These are phyloP conservation scores for Leccinum arenicola DNA, from an alignment of 768 basidiomycete species.

Conservation along the genomic window DNA sequence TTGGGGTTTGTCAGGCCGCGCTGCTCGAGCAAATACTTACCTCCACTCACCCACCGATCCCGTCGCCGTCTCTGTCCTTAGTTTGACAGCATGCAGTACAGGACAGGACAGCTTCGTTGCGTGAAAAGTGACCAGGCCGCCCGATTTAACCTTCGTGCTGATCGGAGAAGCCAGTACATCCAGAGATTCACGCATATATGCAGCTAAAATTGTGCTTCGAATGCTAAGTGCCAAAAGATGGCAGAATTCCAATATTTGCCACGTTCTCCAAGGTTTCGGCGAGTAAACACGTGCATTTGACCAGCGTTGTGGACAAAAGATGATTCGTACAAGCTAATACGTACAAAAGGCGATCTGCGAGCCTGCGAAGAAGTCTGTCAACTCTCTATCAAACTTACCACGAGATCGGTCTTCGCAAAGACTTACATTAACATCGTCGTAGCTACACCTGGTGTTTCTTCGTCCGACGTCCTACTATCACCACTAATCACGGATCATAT, in stretches of 20 bases:
- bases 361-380: conserved; percentile 1
- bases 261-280: background rate
- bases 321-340: background rate
- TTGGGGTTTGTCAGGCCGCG: background rate
- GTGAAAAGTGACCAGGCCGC: background rate
- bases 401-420: background rate
- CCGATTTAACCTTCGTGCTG: background rate
- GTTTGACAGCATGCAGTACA: background rate
- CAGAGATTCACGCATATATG: conserved; percentile 4
- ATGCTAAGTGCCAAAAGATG: background rate
- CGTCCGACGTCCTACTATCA: background rate
- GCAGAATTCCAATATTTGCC: background rate
- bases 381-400: background rate
- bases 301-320: background rate
- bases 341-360: background rate
- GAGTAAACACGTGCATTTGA: background rate
- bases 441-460: background rate
- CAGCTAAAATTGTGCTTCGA: background rate
- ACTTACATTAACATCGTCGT: background rate
- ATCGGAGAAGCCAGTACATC: background rate
- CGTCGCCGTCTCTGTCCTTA: background rate
- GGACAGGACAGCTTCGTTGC: background rate
- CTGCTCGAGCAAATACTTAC: background rate
- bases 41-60: background rate
- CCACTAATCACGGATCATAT: background rate